A percentile compares a stretch with the other conserved stretches of the same genome.
phyloP scores from a whole-genome alignment of 139 green algal species.

The Chlorella ohadii region DNA sequence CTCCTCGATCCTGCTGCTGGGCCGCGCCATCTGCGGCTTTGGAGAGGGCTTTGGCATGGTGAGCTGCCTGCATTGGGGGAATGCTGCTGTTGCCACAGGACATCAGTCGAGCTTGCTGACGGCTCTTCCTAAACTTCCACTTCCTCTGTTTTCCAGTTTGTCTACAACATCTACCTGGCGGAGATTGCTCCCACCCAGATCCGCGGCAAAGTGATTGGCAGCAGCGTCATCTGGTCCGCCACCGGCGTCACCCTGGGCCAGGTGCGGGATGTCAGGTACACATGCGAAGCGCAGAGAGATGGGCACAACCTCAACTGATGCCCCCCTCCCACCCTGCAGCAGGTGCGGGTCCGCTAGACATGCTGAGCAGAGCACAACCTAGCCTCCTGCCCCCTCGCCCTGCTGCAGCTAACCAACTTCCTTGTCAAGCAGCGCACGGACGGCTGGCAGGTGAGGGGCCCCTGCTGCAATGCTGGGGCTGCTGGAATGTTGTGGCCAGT shows the following conservation, averaged over 20 bases:
- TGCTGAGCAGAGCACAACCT: too few relatives aligned
- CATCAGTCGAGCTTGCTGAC: too few relatives aligned
- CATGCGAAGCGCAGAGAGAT: too few relatives aligned
- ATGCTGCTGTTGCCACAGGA: not conserved
- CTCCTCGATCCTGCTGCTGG: slow-evolving; percentile 20
- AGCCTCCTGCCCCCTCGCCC: too few relatives aligned
- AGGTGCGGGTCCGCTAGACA: too few relatives aligned
- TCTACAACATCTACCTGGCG: slow-evolving; percentile 3
- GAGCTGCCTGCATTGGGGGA: not conserved
- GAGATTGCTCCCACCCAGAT: slow-evolving; percentile 19
- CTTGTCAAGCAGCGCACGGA: slow-evolving; percentile 4
- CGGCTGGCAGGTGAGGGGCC: not conserved
- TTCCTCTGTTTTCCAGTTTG: too few relatives aligned
- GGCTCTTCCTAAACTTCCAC: too few relatives aligned
- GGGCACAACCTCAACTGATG: too few relatives aligned
- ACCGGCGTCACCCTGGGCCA: not conserved
- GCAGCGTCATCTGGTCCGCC: slow-evolving; percentile 5
- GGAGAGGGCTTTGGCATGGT: slow-evolving; percentile 5
- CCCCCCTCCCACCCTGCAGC: too few relatives aligned
- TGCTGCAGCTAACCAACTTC: slow-evolving; percentile 13
- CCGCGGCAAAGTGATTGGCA: not conserved
- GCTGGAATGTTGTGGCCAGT: too few relatives aligned
- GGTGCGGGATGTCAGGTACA: too few relatives aligned
- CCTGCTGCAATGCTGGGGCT: not conserved
- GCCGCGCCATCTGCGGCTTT: slow-evolving; percentile 24